phyloP scores from a whole-genome alignment of 2,329 filamentous ascomycete species.

The Chaetomium sp. region DNA sequence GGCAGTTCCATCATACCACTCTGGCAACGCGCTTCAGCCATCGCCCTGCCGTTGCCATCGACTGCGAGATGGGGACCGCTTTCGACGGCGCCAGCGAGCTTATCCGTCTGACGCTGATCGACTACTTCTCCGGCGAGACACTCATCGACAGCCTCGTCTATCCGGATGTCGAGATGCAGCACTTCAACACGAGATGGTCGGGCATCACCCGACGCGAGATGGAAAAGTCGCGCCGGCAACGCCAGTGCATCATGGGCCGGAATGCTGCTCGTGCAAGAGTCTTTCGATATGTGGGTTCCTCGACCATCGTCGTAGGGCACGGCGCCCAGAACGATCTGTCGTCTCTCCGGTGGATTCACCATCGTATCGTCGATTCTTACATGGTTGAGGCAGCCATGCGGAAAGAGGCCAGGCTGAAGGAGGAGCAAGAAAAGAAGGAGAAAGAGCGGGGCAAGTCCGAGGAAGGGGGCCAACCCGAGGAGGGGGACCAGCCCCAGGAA shows the following conservation, averaged over 20 bases:
- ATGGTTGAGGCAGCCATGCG: conserved; percentile 26
- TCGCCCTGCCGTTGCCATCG: conserved; percentile 28
- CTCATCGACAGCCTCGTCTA: conserved; percentile 47
- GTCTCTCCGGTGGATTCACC: conserved; percentile 43
- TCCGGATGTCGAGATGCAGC: conserved; percentile 39
- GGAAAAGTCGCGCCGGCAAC: conserved; percentile 27
- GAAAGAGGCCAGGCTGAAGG: conserved; percentile 16
- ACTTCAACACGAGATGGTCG: conserved; percentile 45
- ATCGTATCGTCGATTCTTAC: conserved; percentile 39
- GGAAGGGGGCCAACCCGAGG: no score
- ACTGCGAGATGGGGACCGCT: conserved; percentile 50
- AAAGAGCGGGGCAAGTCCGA: background rate
- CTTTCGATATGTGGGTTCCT: conserved; percentile 37
- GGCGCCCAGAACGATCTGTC: conserved; percentile 36
- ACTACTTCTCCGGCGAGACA: conserved; percentile 43
- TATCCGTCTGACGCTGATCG: conserved; percentile 45
- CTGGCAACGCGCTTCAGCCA: background rate
- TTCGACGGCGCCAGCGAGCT: conserved; percentile 41
- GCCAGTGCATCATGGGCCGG: conserved; percentile 35
- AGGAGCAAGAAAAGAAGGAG: background rate
- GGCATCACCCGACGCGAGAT: conserved; percentile 40
- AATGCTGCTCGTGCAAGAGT: conserved; percentile 37
- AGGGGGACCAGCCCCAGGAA: no score
- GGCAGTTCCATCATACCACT: conserved; percentile 10
- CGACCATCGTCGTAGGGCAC: conserved; percentile 46